Evolutionary conservation across 768 basidiomycete genomes (phyloP), one percentile per base, ranked within the genome.

Genomic region (Amanita muscaria): DNA sequence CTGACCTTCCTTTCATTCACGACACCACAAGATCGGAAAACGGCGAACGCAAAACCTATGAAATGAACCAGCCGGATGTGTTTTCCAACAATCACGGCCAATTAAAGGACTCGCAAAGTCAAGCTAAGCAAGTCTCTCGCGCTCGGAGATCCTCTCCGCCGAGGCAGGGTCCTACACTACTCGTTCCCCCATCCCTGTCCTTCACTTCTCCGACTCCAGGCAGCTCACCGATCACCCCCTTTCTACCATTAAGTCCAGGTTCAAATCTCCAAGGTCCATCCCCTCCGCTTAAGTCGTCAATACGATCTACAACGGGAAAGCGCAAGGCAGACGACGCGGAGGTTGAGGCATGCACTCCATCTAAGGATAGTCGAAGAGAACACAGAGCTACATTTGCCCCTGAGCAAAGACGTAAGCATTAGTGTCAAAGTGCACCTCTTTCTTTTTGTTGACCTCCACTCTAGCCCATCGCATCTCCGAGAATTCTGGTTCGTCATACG

Each of bases 291-390:
- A 64, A 66, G 46, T 62, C 64, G 16, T 49, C 61, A 30, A 62
- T 66, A 7, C 61, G 52, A 40, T 57, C 60, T 5, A 64, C 63
- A 24, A 76, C 68, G 52, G 80, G 80, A 5, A 87, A 87, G 59
- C 68, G 84, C 49, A 87, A 86, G 56, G 83, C 81, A 5, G 80
- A 83, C 34, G 83, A 85, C 51, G 65, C 66, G 33, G 67, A 58
- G 10, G 65, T 77, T n/a, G 80, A 79, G 48, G 64, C 72, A 12
- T 66, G 64, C 31, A 83, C 83, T 2, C 81, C 82, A 25, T 79
- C 82, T 5, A 81, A 82, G 54, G 74, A 69, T 46, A 66, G 30
- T 31, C 40, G 67, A 47, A 74, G 70, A 56, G 69, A 72, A 47
- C 58, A 64, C 23, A 58, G 62, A 33, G 66, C 83, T 30, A 84